phyloP scores from a whole-genome alignment of 805 yeast species.

The Pachysolen tannophilus region DNA sequence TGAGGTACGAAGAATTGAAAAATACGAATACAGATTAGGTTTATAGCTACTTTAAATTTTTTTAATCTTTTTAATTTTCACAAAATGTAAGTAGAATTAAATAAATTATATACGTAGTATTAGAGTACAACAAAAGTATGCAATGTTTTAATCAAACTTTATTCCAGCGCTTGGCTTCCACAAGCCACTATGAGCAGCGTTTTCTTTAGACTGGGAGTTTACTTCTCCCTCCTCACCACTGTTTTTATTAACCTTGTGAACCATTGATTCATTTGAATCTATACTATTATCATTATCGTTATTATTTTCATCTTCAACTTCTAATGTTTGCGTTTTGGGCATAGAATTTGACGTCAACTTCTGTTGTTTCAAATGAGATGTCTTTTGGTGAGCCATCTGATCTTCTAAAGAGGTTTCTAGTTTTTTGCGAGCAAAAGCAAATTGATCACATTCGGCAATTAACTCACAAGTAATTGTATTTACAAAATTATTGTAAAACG shows the following conservation, averaged over 20 bases:
- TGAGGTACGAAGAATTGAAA: conserved; percentile 8
- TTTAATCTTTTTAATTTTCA: too few relatives aligned
- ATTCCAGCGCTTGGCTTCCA: conserved; percentile 9
- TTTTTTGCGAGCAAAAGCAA: conserved; percentile 39
- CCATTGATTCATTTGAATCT: too few relatives aligned
- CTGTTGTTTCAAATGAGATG: not conserved
- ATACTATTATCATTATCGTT: not conserved
- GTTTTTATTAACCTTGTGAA: not conserved
- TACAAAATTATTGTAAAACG: conserved; percentile 61
- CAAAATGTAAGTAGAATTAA: too few relatives aligned
- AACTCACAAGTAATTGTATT: conserved; percentile 33
- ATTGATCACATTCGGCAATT: conserved; percentile 41
- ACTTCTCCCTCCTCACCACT: not conserved
- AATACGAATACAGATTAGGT: too few relatives aligned
- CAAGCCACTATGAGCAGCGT: conserved; percentile 1
- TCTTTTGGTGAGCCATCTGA: conserved; percentile 3
- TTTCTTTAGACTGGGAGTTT: not conserved
- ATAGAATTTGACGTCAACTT: not conserved
- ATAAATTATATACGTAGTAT: not conserved
- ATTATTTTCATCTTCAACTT: not conserved
- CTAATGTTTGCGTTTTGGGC: not conserved
- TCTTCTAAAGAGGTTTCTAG: conserved; percentile 46
- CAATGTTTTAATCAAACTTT: conserved; percentile 6
- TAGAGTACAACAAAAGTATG: too few relatives aligned
- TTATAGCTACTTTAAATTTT: too few relatives aligned